These are phyloP conservation scores for Pestalotiopsis sp. DNA, from an alignment of 2,329 filamentous ascomycete species.

Conservation along the genomic window DNA sequence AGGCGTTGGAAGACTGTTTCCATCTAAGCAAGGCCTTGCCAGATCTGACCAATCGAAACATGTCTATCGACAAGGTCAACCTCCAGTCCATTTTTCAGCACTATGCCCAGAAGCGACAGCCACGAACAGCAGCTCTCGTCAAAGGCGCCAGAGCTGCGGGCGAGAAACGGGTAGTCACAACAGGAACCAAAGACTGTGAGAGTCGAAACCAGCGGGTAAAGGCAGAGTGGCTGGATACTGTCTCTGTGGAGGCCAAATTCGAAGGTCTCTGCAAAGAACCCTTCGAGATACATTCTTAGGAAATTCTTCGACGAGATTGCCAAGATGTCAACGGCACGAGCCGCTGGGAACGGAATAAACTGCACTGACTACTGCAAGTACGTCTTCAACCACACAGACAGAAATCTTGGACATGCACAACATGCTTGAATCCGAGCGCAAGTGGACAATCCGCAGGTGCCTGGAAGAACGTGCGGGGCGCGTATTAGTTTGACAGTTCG, in stretches of 20 bases:
- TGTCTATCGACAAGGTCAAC: not conserved
- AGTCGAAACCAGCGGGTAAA: not conserved
- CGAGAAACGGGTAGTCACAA: constrained; percentile 20
- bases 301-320: too few species aligned
- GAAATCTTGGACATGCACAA: too few species aligned
- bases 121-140: constrained; percentile 24
- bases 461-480: too few species aligned
- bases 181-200: constrained; percentile 7
- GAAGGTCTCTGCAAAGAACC: constrained; percentile 12
- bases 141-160: constrained; percentile 24
- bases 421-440: too few species aligned
- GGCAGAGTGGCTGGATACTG: constrained; percentile 9
- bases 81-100: constrained; percentile 5
- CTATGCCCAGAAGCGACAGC: constrained; percentile 23
- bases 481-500: too few species aligned
- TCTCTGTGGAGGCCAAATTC: constrained; percentile 1
- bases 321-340: not conserved
- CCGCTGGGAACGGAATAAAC: too few species aligned
- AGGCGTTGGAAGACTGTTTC: constrained; percentile 18
- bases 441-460: too few species aligned
- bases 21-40: constrained; percentile 13
- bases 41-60: not conserved
- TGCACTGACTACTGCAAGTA: too few species aligned
- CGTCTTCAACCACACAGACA: too few species aligned
- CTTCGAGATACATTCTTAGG: not conserved